phyloP scores from a whole-genome alignment of 164 flowering plant species.

The Nymphaea thermarum region DNA sequence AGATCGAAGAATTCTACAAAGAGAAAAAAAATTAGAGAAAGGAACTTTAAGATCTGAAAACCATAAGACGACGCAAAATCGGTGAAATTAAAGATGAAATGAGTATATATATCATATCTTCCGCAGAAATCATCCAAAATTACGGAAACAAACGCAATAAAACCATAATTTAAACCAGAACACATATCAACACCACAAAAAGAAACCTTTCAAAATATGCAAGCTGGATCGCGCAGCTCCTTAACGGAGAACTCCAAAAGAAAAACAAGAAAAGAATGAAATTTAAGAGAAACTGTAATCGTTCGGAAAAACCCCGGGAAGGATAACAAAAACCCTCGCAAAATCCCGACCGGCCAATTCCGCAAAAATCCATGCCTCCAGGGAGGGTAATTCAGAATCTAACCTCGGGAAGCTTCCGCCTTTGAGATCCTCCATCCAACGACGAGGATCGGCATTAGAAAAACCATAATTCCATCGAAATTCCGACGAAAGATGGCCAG shows the following conservation, averaged over 20 bases:
- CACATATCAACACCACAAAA: too few relatives aligned
- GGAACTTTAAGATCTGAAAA: not conserved
- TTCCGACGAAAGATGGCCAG: slow-evolving; percentile 1
- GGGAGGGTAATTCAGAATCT: not conserved
- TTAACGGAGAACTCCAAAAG: not conserved
- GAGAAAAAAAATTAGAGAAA: not conserved
- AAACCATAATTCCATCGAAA: slow-evolving; percentile 3
- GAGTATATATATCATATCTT: not conserved
- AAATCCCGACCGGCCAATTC: not conserved
- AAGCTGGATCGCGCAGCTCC: too few relatives aligned
- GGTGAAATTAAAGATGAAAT: not conserved
- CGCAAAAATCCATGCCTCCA: not conserved
- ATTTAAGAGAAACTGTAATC: not conserved
- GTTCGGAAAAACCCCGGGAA: not conserved
- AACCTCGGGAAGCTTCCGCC: not conserved
- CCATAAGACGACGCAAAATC: not conserved
- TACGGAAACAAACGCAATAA: not conserved
- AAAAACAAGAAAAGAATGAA: not conserved
- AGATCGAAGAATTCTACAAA: not conserved
- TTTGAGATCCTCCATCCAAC: not conserved
- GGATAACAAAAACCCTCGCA: not conserved
- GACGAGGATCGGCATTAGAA: slow-evolving; percentile 1
- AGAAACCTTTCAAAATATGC: too few relatives aligned
- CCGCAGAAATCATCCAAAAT: not conserved
- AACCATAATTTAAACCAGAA: too few relatives aligned